These are phyloP conservation scores for Physcia stellaris DNA, from an alignment of 495 filamentous ascomycete species.

Conservation along the genomic window DNA sequence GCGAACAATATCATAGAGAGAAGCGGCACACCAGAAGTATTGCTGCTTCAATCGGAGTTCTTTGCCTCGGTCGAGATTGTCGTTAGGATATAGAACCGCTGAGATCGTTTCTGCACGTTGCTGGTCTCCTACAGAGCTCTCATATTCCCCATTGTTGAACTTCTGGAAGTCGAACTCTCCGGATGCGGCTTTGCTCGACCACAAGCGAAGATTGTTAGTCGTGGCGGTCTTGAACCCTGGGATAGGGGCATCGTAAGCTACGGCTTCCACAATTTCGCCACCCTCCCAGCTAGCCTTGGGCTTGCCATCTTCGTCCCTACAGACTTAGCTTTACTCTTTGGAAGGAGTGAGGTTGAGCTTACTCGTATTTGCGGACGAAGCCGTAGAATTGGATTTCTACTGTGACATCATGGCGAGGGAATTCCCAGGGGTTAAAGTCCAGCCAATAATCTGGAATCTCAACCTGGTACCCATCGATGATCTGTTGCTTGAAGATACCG, in stretches of 20 bases:
- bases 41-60: constrained; percentile 97
- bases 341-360: constrained; percentile 8
- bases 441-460: constrained; percentile 98
- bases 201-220: constrained; percentile 90
- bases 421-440: constrained; percentile 99
- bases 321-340: constrained; percentile 6
- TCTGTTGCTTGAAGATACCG: constrained; percentile 99
- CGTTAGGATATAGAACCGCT: constrained; percentile 93
- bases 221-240: constrained; percentile 81
- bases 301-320: constrained; percentile 62
- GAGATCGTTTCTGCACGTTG: constrained; percentile 96
- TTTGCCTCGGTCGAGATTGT: constrained; percentile 92
- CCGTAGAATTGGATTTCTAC: constrained; percentile 97
- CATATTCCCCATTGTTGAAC: constrained; percentile 97
- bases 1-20: constrained; percentile 87
- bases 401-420: constrained; percentile 84
- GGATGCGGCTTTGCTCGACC: constrained; percentile 92
- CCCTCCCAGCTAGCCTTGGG: constrained; percentile 65
- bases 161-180: constrained; percentile 99
- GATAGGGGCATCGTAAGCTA: constrained; percentile 91
- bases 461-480: constrained; percentile 92
- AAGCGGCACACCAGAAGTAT: constrained; percentile 99
- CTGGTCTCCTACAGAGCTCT: constrained; percentile 90
- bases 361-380: constrained; percentile 53
- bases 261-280: constrained; percentile 82